Evolutionary conservation across 2,329 filamentous ascomycete species (phyloP), one percentile per base, ranked within the genome.

Genomic region (Periglandula ipomoeae): DNA sequence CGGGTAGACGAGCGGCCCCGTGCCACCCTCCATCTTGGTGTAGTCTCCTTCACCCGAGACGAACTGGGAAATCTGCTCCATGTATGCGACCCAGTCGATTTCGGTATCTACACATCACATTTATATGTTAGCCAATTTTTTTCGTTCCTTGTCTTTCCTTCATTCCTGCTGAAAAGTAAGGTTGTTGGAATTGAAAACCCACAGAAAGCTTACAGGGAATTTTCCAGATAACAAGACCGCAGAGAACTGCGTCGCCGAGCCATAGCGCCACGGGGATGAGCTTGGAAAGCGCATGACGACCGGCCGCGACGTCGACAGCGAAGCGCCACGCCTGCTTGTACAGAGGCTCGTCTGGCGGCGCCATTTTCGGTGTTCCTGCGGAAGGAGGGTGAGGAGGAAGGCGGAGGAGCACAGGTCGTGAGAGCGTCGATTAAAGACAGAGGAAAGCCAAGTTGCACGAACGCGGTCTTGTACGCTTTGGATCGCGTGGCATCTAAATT

Each of bases 71-170:
- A 97, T 76, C 61, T 98, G 93, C 64, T 96, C 79, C 90, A 98
- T 97, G 67, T 98, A 98, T 0, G 93, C 89, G 51, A 77, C 78
- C 91, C 91, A 98, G 69, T 98, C 93, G 61, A 98, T 98, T 67
- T 98, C 93, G 39, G 93, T 98, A 65, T 98, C 93, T 76, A 44
- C 40, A 40, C 9, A 23, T 22, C n/a, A 23, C 23, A n/a, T 41
- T 13, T 37, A 26, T 11, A 8, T 19, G 43, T 45, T n/a, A 45
- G 43, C 30, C n/a, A n/a, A 39, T 23, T n/a, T 24, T 11, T 24
- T 10, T 27, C 15, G 9, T 24, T 42, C 13, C 4, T 5, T 42
- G 1, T 27, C 15, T 42, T 13, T 11, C 8, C 40, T 27, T 27
- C 10, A 6, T 27, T 17, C 24, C 22, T 3, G 8, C 40, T 42